Percentiles rank a stretch among this genome's conserved stretches.
These are phyloP conservation scores for Ilyonectria mors-panacis DNA, from an alignment of 2,329 filamentous ascomycete genomes.

Conservation along the genomic window DNA sequence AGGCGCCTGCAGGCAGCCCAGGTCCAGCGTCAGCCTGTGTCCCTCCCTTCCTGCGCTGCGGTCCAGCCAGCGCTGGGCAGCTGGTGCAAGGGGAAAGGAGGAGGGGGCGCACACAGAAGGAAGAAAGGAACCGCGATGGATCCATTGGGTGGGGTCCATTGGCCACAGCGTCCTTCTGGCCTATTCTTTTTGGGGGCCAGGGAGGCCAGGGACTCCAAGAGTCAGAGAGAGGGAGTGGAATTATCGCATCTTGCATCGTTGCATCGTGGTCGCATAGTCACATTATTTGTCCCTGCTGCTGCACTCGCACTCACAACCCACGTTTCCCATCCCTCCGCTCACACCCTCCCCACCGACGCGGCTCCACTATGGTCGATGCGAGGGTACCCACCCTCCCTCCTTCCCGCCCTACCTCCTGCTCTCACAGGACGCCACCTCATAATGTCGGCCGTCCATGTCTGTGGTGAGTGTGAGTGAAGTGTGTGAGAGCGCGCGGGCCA, in stretches of 20 bases:
- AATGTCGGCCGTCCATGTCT: conserved; percentile 15
- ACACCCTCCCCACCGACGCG: background rate
- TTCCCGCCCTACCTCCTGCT: conserved; percentile 17
- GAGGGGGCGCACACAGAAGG: conserved; percentile 16
- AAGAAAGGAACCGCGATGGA: conserved; percentile 2
- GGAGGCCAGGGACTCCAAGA: background rate
- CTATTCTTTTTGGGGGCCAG: conserved; percentile 10
- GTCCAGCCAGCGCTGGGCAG: conserved; percentile 34
- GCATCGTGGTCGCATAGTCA: conserved; percentile 25
- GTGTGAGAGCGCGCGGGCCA: conserved; percentile 6
- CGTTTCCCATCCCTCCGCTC: conserved; percentile 16
- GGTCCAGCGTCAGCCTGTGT: conserved; percentile 16
- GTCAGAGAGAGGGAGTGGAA: conserved; percentile 18
- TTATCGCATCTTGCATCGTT: conserved; percentile 27
- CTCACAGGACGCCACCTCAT: conserved; percentile 29
- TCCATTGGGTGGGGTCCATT: background rate
- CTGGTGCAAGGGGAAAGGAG: conserved; percentile 43
- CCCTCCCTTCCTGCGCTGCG: conserved; percentile 33
- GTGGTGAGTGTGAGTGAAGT: conserved; percentile 3
- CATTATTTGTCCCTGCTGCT: conserved; percentile 28
- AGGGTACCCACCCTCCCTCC: conserved; percentile 5
- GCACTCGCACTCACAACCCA: conserved; percentile 19
- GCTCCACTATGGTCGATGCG: conserved; percentile 4
- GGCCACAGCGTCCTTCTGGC: conserved; percentile 4
- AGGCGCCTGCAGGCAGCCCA: conserved; percentile 38